Evolutionary conservation across 1,284 basidiomycete species (phyloP).

Genomic region (Ceratobasidium sp.): DNA sequence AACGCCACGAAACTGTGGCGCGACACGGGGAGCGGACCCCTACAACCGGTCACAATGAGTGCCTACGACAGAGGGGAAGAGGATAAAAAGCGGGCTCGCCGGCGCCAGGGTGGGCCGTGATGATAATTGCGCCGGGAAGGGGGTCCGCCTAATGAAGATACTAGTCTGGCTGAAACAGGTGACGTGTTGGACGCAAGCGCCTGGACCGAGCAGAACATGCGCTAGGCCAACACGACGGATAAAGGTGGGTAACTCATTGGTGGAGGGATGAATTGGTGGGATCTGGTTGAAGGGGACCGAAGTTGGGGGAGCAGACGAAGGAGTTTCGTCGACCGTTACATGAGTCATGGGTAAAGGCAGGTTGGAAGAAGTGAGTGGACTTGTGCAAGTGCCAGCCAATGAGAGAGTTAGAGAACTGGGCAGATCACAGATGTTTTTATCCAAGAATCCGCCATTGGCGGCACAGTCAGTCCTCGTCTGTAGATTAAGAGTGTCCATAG

Average conservation of each 20-base stretch:
- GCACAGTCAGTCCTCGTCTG: too few species aligned
- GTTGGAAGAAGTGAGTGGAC: not conserved
- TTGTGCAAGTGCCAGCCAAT: not conserved
- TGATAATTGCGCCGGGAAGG: too few species aligned
- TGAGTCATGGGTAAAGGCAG: not conserved
- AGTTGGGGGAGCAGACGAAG: not conserved
- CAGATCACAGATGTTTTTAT: not conserved
- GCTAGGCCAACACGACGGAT: slow-evolving; percentile 27
- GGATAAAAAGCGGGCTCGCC: too few species aligned
- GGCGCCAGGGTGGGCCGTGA: too few species aligned
- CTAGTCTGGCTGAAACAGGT: too few species aligned
- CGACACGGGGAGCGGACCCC: too few species aligned
- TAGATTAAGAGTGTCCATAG: not conserved
- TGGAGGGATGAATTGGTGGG: slow-evolving; percentile 22
- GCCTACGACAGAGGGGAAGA: too few species aligned
- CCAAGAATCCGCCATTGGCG: not conserved
- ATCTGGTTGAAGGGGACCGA: not conserved
- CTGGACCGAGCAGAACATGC: slow-evolving; percentile 32
- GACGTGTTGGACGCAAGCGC: slow-evolving; percentile 29
- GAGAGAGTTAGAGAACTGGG: not conserved
- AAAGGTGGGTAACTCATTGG: slow-evolving; percentile 24
- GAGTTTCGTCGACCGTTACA: not conserved
- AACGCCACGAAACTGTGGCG: too few species aligned
- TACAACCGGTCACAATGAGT: too few species aligned
- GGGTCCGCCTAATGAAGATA: too few species aligned